Conservation (phyloP, 2,329 filamentous ascomycete genomes). For the Chrysoporthe austroafricana region DNA sequence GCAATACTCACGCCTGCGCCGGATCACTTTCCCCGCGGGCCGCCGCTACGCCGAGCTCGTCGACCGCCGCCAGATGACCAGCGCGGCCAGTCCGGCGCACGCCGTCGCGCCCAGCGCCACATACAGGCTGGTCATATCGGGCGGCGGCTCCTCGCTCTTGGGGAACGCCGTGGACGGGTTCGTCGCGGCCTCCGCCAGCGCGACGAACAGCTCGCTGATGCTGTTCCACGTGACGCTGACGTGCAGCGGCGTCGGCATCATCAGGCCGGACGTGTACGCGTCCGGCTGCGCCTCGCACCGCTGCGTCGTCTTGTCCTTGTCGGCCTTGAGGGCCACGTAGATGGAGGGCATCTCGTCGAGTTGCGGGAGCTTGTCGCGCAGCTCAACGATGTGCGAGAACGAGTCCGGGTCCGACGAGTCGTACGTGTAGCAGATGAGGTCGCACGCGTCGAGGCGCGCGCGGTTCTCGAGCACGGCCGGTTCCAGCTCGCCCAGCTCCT, state of each 20-base stretch:
- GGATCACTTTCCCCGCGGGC: too few relatives aligned
- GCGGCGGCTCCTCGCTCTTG: slow-evolving; percentile 82
- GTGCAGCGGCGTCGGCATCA: slow-evolving; percentile 90
- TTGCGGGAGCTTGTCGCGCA: slow-evolving; percentile 78
- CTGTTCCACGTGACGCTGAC: slow-evolving; percentile 94
- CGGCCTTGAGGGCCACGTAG: slow-evolving; percentile 92
- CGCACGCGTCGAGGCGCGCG: slow-evolving; percentile 86
- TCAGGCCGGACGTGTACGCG: slow-evolving; percentile 81
- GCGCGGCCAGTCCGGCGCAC: slow-evolving; percentile 64
- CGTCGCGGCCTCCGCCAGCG: slow-evolving; percentile 87
- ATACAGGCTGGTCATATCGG: slow-evolving; percentile 83
- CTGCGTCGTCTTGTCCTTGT: slow-evolving; percentile 96
- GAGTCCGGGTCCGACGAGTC: slow-evolving; percentile 97
- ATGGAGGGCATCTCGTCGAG: slow-evolving; percentile 89
- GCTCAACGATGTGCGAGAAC: slow-evolving; percentile 85
- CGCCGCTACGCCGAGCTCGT: slow-evolving; percentile 46
- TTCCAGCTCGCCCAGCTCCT: slow-evolving; percentile 95
- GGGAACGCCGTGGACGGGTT: slow-evolving; percentile 88
- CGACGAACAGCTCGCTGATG: slow-evolving; percentile 92
- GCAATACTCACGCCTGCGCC: too few relatives aligned
- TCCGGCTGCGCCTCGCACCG: slow-evolving; percentile 89
- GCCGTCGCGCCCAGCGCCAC: slow-evolving; percentile 77
- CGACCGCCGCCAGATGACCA: slow-evolving; percentile 67
- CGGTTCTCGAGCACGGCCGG: slow-evolving; percentile 92
- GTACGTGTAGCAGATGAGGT: slow-evolving; percentile 93